Conservation (phyloP, 2,329 filamentous ascomycete species). For the Diaporthe longicolla region DNA sequence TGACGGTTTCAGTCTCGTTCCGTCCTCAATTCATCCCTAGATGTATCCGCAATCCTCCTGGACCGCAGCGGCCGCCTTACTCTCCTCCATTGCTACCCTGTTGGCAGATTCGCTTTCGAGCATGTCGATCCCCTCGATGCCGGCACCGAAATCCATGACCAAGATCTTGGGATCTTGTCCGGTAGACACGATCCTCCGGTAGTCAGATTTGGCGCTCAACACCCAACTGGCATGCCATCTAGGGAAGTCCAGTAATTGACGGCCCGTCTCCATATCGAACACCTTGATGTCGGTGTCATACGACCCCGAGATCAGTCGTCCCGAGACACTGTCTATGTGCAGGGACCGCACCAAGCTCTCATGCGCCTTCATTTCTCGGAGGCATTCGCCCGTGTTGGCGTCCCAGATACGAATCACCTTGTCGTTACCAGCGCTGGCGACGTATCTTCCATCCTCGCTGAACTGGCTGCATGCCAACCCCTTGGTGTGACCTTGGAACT, state of each 20-base stretch:
- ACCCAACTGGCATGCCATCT: conserved; percentile 98
- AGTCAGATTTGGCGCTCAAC: conserved; percentile 94
- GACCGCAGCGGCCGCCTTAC: background rate
- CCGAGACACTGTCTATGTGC: conserved; percentile 89
- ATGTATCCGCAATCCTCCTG: conserved; percentile 36
- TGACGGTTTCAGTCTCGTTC: background rate
- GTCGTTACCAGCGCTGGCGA: conserved; percentile 95
- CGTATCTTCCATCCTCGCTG: conserved; percentile 92
- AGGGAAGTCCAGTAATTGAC: conserved; percentile 86
- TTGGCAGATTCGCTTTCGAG: conserved; percentile 62
- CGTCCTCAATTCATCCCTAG: background rate
- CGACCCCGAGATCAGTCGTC: conserved; percentile 88
- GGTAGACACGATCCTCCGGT: conserved; percentile 92
- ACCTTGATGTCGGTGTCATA: conserved; percentile 98
- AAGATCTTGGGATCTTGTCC: conserved; percentile 94
- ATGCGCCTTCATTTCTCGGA: conserved; percentile 86
- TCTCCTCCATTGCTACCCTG: conserved; percentile 29
- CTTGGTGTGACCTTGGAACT: conserved; percentile 91
- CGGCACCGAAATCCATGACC: conserved; percentile 90
- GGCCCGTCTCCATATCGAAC: conserved; percentile 86
- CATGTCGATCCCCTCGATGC: conserved; percentile 69
- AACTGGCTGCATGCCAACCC: conserved; percentile 97
- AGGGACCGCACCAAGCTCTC: conserved; percentile 88
- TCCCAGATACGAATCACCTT: conserved; percentile 97
- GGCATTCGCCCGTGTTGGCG: conserved; percentile 87